Conservation (phyloP, 2,329 filamentous ascomycete species). For the Hypomyces perniciosus region DNA sequence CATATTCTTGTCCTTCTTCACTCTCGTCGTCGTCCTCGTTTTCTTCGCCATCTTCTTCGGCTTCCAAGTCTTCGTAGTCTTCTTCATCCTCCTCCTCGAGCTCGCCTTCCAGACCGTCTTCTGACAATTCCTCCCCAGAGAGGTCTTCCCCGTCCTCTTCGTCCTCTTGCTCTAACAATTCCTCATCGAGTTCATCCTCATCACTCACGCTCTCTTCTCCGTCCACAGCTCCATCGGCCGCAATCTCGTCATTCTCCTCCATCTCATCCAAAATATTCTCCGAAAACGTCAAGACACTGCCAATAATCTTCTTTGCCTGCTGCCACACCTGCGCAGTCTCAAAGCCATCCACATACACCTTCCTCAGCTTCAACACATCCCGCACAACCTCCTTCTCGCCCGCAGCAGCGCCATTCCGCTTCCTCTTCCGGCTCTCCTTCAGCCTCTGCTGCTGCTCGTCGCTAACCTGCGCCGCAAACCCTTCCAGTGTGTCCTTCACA, state of each 20-base stretch:
- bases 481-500: constrained; percentile 75
- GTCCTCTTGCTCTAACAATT: constrained; percentile 21
- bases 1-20: constrained; percentile 40
- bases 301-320: constrained; percentile 79
- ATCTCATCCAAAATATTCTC: constrained; percentile 43
- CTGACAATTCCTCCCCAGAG: constrained; percentile 20
- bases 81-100: constrained; percentile 30
- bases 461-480: constrained; percentile 66
- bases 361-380: constrained; percentile 67
- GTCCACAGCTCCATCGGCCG: constrained; percentile 18
- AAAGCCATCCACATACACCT: constrained; percentile 81
- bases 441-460: constrained; percentile 65
- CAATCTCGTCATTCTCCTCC: constrained; percentile 44
- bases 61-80: constrained; percentile 24
- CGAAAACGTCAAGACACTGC: constrained; percentile 45
- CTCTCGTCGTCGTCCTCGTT: constrained; percentile 34
- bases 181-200: constrained; percentile 23
- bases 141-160: constrained; percentile 20
- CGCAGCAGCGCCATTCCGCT: constrained; percentile 50
- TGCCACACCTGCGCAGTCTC: constrained; percentile 89
- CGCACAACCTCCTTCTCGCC: constrained; percentile 29
- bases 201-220: constrained; percentile 28
- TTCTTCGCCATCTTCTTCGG: constrained; percentile 24
- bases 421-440: constrained; percentile 71
- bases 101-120: constrained; percentile 30